Evolutionary conservation across 805 yeast genomes (phyloP).

Genomic region (Danielia reshetovae): DNA sequence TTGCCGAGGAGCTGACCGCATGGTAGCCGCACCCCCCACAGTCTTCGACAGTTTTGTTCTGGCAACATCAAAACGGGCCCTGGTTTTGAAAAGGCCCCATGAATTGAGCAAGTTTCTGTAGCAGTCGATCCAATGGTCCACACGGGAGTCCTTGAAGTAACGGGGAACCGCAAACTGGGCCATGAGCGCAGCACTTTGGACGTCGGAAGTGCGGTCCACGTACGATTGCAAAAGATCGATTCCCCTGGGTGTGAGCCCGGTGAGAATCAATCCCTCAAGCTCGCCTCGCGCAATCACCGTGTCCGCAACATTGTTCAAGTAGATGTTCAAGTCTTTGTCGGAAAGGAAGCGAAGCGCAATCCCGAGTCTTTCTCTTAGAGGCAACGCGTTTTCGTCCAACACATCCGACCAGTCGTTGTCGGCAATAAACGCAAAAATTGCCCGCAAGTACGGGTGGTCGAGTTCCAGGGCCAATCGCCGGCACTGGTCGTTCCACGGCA

Average conservation of each 20-base stretch:
- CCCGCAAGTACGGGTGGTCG: constrained; percentile 84
- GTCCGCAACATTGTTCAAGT: constrained; percentile 65
- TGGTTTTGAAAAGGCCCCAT: constrained; percentile 15
- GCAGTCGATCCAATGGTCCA: constrained; percentile 68
- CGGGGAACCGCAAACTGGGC: constrained; percentile 80
- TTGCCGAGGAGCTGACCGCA: constrained; percentile 62
- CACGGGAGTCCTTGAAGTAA: constrained; percentile 69
- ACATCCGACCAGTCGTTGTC: constrained; percentile 98
- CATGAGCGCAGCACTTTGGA: constrained; percentile 85
- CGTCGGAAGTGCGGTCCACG: constrained; percentile 84
- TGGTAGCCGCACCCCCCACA: constrained; percentile 43
- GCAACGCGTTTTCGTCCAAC: constrained; percentile 81
- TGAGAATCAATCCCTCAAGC: constrained; percentile 81
- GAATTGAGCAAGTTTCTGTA: constrained; percentile 16
- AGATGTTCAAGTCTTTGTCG: constrained; percentile 71
- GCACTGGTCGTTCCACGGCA: constrained; percentile 92
- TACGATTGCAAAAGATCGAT: constrained; percentile 78
- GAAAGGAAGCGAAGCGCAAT: constrained; percentile 84
- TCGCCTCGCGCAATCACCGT: constrained; percentile 76
- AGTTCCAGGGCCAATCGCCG: constrained; percentile 82
- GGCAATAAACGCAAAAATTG: constrained; percentile 88
- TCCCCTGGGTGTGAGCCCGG: constrained; percentile 88
- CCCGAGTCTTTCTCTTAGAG: constrained; percentile 83
- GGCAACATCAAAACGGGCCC: constrained; percentile 79
- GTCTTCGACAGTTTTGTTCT: constrained; percentile 61